These are phyloP conservation scores for Neoboletus brunneissimus DNA, from an alignment of 768 basidiomycete species.

Conservation along the genomic window DNA sequence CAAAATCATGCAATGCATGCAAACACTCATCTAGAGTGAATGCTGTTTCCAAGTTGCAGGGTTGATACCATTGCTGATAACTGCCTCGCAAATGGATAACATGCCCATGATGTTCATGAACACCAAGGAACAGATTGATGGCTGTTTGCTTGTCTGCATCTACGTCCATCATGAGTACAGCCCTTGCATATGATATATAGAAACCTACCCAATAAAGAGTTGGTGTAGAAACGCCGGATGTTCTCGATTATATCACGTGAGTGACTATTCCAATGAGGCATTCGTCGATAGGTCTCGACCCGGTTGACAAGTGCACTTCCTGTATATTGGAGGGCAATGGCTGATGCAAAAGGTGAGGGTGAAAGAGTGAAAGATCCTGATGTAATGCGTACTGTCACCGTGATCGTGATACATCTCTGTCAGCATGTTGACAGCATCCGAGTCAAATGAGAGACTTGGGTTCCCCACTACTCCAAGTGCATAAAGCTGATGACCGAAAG, in stretches of 20 bases:
- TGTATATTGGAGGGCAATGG: slow-evolving; percentile 93
- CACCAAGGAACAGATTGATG: slow-evolving; percentile 94
- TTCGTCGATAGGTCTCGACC: slow-evolving; percentile 92
- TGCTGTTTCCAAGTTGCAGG: slow-evolving; percentile 64
- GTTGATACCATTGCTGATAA: slow-evolving; percentile 84
- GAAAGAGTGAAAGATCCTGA: neutral
- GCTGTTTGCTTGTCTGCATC: slow-evolving; percentile 97
- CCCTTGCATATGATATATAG: neutral
- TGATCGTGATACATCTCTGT: slow-evolving; percentile 99
- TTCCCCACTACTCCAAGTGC: slow-evolving; percentile 86
- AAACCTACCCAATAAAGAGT: slow-evolving; percentile 75
- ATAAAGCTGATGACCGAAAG: slow-evolving; percentile 91
- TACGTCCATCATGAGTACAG: slow-evolving; percentile 27
- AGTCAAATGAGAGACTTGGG: slow-evolving; percentile 87
- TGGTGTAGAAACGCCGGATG: slow-evolving; percentile 91
- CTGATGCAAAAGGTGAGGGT: slow-evolving; percentile 37
- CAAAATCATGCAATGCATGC: slow-evolving; percentile 57
- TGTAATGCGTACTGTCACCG: slow-evolving; percentile 71
- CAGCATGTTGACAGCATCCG: slow-evolving; percentile 92
- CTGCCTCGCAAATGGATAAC: slow-evolving; percentile 55
- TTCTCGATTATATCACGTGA: slow-evolving; percentile 96
- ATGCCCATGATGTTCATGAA: slow-evolving; percentile 55
- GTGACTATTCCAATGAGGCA: slow-evolving; percentile 97
- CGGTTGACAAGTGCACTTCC: slow-evolving; percentile 95
- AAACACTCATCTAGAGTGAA: slow-evolving; percentile 67